phyloP scores from a whole-genome alignment of 495 filamentous ascomycete genomes.

The Podospora sp. region DNA sequence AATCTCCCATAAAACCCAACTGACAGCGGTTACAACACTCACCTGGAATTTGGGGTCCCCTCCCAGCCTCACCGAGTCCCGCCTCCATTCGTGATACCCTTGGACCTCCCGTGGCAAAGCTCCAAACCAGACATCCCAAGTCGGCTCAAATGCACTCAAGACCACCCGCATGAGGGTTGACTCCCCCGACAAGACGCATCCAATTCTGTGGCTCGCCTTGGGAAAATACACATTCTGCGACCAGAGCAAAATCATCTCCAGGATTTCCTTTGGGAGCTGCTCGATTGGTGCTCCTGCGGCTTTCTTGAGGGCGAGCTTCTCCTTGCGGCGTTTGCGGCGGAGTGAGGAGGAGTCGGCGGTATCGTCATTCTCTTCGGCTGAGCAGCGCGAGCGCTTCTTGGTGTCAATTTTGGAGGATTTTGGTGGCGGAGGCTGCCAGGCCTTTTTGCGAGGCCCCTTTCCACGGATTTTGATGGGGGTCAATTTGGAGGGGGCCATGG shows the following conservation, averaged over 20 bases:
- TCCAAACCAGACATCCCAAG: slow-evolving; percentile 42
- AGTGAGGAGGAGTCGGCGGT: neutral
- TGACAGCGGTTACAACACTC: neutral
- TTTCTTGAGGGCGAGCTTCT: slow-evolving; percentile 22
- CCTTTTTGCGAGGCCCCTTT: slow-evolving; percentile 21
- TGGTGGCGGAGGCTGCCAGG: slow-evolving; percentile 25
- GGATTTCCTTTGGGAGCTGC: slow-evolving; percentile 44
- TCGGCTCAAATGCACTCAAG: slow-evolving; percentile 39
- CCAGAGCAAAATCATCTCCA: slow-evolving; percentile 45
- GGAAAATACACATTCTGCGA: slow-evolving; percentile 45
- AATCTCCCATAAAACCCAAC: neutral
- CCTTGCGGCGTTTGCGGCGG: neutral
- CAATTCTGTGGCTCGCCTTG: slow-evolving; percentile 39
- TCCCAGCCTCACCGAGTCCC: slow-evolving; percentile 20
- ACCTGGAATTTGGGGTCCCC: slow-evolving; percentile 44
- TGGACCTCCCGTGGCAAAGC: neutral
- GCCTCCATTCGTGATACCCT: slow-evolving; percentile 10
- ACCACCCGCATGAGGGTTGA: slow-evolving; percentile 34
- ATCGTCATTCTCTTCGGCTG: neutral
- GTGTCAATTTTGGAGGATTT: slow-evolving; percentile 8
- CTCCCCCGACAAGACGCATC: slow-evolving; percentile 35
- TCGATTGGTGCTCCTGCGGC: slow-evolving; percentile 35
- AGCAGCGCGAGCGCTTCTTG: neutral
- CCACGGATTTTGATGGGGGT: slow-evolving; percentile 34
- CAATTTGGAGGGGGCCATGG: slow-evolving; percentile 13